Conservation (phyloP, 2,329 filamentous ascomycete species). For the Hymenoscyphus fructigenus region DNA sequence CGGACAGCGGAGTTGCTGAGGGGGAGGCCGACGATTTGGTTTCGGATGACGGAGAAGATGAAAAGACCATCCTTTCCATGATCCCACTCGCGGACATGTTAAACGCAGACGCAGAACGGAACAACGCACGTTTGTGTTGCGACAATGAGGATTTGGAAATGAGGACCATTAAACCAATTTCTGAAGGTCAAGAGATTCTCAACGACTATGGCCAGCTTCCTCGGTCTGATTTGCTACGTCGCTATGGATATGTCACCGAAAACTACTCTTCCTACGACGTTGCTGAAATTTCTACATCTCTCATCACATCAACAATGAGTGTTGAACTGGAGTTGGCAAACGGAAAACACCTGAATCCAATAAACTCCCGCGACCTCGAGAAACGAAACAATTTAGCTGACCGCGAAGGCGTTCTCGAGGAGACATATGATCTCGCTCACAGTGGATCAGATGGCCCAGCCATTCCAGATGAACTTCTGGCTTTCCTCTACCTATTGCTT, state of each 20-base stretch:
- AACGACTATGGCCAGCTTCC: constrained; percentile 69
- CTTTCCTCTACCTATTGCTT: constrained; percentile 46
- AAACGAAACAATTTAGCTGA: constrained; percentile 45
- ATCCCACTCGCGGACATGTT: constrained; percentile 70
- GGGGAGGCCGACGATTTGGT: constrained; percentile 48
- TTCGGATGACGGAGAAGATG: constrained; percentile 47
- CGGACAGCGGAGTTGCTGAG: constrained; percentile 44
- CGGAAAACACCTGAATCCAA: constrained; percentile 22
- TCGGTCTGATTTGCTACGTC: constrained; percentile 62
- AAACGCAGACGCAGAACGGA: constrained; percentile 65
- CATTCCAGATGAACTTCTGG: constrained; percentile 38
- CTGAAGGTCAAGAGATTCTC: constrained; percentile 60
- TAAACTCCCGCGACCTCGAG: constrained; percentile 30
- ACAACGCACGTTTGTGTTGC: constrained; percentile 52
- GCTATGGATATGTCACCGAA: constrained; percentile 67
- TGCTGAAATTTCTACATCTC: constrained; percentile 56
- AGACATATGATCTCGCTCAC: constrained; percentile 56
- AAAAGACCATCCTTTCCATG: constrained; percentile 57
- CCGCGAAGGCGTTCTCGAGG: constrained; percentile 58
- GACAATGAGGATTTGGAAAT: constrained; percentile 52
- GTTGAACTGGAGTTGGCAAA: constrained; percentile 12
- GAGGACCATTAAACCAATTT: constrained; percentile 58
- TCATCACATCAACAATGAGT: constrained; percentile 41
- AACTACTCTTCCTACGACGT: constrained; percentile 66
- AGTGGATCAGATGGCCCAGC: constrained; percentile 28